A percentile compares a stretch with the other conserved stretches of the same genome.
Evolutionary conservation across 164 flowering plant species (phyloP).

Genomic region (Annona cherimola): DNA sequence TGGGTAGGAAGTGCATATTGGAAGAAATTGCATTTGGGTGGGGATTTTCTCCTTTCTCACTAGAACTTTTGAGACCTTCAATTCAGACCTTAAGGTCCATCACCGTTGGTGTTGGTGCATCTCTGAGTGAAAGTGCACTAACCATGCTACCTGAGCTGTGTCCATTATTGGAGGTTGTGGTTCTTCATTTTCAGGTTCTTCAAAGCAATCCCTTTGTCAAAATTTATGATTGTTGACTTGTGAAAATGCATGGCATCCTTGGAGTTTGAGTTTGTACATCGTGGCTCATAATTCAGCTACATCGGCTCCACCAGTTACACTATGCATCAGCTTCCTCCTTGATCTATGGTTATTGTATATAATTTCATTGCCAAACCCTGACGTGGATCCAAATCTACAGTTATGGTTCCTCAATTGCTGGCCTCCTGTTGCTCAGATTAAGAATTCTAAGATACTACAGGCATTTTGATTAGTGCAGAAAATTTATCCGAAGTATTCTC

Average conservation of each 20-base stretch:
- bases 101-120: slow-evolving; percentile 69
- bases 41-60: slow-evolving; percentile 55
- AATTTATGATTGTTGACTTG: background rate
- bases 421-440: background rate
- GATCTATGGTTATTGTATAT: background rate
- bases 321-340: too few species aligned
- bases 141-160: slow-evolving; percentile 37
- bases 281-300: background rate
- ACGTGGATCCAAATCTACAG: background rate
- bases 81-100: slow-evolving; percentile 35
- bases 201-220: background rate
- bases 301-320: too few species aligned
- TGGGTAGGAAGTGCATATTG: slow-evolving; percentile 42
- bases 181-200: slow-evolving; percentile 69
- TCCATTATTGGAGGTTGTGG: slow-evolving; percentile 56
- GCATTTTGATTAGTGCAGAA: background rate
- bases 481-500: background rate
- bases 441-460: background rate
- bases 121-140: slow-evolving; percentile 45
- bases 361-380: background rate
- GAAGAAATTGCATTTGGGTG: slow-evolving; percentile 65
- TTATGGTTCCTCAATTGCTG: background rate
- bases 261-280: background rate
- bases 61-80: slow-evolving; percentile 48
- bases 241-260: background rate